Base-by-base conservation (phyloP, 2,329 filamentous ascomycete species). In the Cadophora gregata region DNA sequence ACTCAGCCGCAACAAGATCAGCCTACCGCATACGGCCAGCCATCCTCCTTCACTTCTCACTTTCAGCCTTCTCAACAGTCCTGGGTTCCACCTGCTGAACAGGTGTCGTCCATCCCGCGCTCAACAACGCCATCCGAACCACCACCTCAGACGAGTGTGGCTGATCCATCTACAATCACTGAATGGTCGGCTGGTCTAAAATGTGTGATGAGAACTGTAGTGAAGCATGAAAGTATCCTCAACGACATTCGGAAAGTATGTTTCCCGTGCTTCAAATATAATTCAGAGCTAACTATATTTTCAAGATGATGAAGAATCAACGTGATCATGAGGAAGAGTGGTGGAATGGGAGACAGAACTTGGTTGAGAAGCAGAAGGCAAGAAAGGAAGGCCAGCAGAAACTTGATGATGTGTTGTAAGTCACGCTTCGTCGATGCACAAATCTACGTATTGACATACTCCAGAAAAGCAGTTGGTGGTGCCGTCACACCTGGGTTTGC, bases 301-400 rank as follows among this genome's bases (percentile, higher is more conserved):
- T 47, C 24, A 76, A 88, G 78, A 81, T 91, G 77, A 90, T 91
- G 67, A 82, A 82, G 63, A 83, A 86, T 50, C 88, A 91, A 75
- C 84, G 88, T 72, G 81, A 83, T 48, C 85, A 90, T 71, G 87
- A 91, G 70, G 82, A 82, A 70, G 83, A 86, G 70, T 91, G 89
- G 84, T 87, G 83, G 79, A 76, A 80, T 29, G 83, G 82, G 1
- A 81, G 86, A 2, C 76, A 84, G 65, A 83, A 80, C 7, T 75
- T 89, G 27, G 73, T 86, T 6, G 77, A 80, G 36, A 84, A 83
- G 66, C 86, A 88, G 65, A 77, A 74, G n/a, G 77, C 80, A 1
- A 79, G 86, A 65, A 80, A 78, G 4, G 83, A 84, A 66, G 84
- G 84, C 60, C 83, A 86, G 69, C 81, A 81, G 70, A 83, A 83